A percentile compares a stretch with the other conserved stretches of the same genome.
These are phyloP conservation scores for Phaeosphaeria sp. DNA, from an alignment of 2,329 filamentous ascomycete genomes.

Conservation along the genomic window DNA sequence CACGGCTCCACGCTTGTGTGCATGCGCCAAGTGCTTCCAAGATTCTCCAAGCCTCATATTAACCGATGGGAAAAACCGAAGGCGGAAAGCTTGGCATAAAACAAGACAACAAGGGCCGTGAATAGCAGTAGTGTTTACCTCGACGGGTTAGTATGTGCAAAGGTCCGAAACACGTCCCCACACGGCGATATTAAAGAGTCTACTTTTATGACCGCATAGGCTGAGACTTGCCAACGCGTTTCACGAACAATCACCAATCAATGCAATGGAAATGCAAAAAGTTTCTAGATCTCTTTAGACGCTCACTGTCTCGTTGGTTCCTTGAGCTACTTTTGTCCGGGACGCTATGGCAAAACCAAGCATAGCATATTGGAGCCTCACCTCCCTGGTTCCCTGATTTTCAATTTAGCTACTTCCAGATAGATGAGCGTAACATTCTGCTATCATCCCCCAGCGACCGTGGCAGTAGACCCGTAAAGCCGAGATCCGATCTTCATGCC, in stretches of 20 bases:
- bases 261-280: neutral
- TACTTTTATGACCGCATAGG: conserved; percentile 28
- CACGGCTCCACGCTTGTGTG: conserved; percentile 13
- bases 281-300: neutral
- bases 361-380: conserved; percentile 21
- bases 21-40: conserved; percentile 17
- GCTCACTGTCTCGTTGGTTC: conserved; percentile 9
- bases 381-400: conserved; percentile 16
- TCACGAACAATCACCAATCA: conserved; percentile 27
- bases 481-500: conserved; percentile 8
- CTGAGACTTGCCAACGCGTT: conserved; percentile 23
- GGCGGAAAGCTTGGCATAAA: conserved; percentile 22
- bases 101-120: conserved; percentile 9
- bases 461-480: conserved; percentile 12
- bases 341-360: conserved; percentile 19
- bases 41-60: conserved; percentile 10
- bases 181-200: conserved; percentile 30
- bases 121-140: conserved; percentile 11
- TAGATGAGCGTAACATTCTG: conserved; percentile 14
- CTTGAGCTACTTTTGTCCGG: neutral
- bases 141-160: conserved; percentile 10
- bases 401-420: conserved; percentile 25
- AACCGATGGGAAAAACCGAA: conserved; percentile 22
- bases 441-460: conserved; percentile 20
- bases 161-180: conserved; percentile 19